Evolutionary conservation across 192 early-diverging fungal species (phyloP).

Genomic region (Coemansia guatemalensis): DNA sequence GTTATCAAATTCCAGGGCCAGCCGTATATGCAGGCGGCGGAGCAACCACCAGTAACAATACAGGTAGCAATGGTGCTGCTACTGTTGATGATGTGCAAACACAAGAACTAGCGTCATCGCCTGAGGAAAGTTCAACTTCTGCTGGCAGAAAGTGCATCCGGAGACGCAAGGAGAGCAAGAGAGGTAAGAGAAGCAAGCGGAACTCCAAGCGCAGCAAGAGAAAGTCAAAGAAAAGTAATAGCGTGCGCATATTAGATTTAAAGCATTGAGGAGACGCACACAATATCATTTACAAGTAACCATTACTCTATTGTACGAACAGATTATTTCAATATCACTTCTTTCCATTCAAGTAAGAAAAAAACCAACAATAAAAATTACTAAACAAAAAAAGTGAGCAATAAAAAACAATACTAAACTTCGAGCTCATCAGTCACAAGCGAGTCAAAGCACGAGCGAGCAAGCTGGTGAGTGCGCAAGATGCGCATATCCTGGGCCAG

Average conservation of each 20-base stretch:
- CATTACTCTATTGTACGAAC: no score
- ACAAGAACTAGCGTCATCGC: not conserved
- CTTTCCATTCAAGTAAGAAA: not conserved
- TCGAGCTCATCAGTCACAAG: conserved; percentile 29
- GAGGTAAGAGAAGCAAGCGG: no score
- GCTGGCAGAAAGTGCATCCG: conserved; percentile 1
- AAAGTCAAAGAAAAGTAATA: no score
- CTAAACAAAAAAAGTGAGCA: not conserved
- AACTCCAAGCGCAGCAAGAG: no score
- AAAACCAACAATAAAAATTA: not conserved
- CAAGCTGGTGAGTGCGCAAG: conserved; percentile 39
- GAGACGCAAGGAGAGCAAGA: not conserved
- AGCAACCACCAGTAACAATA: not conserved
- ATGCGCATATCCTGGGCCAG: conserved; percentile 45
- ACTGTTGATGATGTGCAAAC: not conserved
- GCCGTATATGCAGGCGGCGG: not conserved
- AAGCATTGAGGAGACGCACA: no score
- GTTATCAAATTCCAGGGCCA: conserved; percentile 22
- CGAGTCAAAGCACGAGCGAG: conserved; percentile 46
- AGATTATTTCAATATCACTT: not conserved
- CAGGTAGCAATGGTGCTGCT: conserved; percentile 5
- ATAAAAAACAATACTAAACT: not conserved
- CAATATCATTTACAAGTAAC: no score
- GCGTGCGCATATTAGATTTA: no score
- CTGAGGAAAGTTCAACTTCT: not conserved